Evolutionary conservation across 352 stramenopile genomes (phyloP).

Genomic region (Phytophthora nicotianae): DNA sequence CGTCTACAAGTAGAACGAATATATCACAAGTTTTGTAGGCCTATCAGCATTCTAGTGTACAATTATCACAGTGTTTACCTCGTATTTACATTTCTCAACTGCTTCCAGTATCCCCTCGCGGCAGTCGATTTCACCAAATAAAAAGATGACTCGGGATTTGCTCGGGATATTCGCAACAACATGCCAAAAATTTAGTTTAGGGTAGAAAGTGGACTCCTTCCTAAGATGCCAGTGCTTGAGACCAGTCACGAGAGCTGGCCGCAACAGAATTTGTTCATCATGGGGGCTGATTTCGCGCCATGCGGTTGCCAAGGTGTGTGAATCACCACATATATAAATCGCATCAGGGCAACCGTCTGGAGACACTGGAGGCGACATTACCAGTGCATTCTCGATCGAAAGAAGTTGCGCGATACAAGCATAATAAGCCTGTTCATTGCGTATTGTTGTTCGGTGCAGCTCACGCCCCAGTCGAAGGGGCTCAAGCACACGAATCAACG

Average conservation of each 20-base stretch:
- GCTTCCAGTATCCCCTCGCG: constrained; percentile 91
- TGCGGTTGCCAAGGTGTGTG: constrained; percentile 88
- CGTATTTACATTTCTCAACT: constrained; percentile 88
- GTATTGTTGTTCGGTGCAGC: constrained; percentile 83
- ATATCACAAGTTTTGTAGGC: constrained; percentile 2
- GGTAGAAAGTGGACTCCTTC: constrained; percentile 89
- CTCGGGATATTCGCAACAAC: constrained; percentile 60
- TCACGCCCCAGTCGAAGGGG: constrained; percentile 57
- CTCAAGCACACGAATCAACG: constrained; percentile 68
- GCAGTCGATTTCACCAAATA: constrained; percentile 97
- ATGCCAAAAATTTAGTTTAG: constrained; percentile 90
- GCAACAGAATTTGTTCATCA: constrained; percentile 25
- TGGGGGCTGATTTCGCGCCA: constrained; percentile 72
- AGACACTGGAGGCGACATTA: neutral
- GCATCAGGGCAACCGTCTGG: constrained; percentile 2
- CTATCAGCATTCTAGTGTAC: neutral
- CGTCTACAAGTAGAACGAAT: constrained; percentile 38
- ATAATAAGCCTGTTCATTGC: constrained; percentile 91
- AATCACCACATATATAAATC: constrained; percentile 93
- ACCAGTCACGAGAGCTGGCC: constrained; percentile 89
- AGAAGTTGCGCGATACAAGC: constrained; percentile 86
- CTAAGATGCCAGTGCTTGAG: constrained; percentile 95
- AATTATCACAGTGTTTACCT: constrained; percentile 39
- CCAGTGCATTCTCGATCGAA: constrained; percentile 39
- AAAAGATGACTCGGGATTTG: constrained; percentile 83